Evolutionary conservation across 2,329 filamentous ascomycete species (phyloP).

Genomic region (Monilinia laxa): DNA sequence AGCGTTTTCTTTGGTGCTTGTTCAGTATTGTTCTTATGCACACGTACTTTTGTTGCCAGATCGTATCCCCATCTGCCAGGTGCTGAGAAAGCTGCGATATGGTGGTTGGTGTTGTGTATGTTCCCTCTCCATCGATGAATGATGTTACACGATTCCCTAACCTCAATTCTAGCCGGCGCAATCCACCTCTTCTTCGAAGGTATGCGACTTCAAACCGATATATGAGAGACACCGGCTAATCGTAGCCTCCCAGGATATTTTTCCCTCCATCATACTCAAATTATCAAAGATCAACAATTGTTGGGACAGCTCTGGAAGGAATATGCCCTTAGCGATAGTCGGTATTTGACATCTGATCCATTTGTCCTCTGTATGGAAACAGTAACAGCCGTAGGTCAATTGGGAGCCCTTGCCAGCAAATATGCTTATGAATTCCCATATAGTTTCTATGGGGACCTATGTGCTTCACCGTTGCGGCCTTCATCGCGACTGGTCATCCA

Average conservation of each 20-base stretch:
- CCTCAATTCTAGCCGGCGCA: conserved; percentile 32
- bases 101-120: conserved; percentile 76
- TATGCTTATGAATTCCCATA: neutral
- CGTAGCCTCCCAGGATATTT: conserved; percentile 45
- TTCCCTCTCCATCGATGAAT: conserved; percentile 31
- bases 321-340: conserved; percentile 56
- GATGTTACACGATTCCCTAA: neutral
- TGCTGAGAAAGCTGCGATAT: conserved; percentile 57
- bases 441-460: conserved; percentile 60
- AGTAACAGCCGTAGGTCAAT: conserved; percentile 46
- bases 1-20: conserved; percentile 58
- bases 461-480: conserved; percentile 50
- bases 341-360: conserved; percentile 53
- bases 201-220: conserved; percentile 13
- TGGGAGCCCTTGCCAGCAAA: neutral
- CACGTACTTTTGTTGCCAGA: conserved; percentile 53
- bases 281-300: conserved; percentile 45
- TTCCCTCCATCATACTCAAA: conserved; percentile 45
- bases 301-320: conserved; percentile 59
- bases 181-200: conserved; percentile 42
- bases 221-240: conserved; percentile 2
- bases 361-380: conserved; percentile 59
- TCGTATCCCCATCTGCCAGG: conserved; percentile 52
- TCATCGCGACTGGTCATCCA: conserved; percentile 47
- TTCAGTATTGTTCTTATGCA: conserved; percentile 55